Evolutionary conservation across 441 rosid species (phyloP).

Genomic region (Pelargonium fulgidum): DNA sequence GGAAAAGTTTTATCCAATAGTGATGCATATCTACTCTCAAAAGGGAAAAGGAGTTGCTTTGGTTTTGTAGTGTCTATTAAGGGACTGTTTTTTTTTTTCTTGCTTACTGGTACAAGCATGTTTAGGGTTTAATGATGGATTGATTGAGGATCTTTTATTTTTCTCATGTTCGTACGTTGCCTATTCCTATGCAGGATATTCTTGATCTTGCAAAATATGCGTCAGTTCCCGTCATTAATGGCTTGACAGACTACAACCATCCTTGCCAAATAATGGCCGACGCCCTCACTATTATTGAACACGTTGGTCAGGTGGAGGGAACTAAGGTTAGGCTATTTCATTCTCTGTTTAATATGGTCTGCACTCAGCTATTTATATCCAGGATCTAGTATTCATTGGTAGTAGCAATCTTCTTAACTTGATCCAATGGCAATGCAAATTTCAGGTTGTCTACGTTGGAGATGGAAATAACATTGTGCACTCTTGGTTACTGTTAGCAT

Average conservation of each 20-base stretch:
- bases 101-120: background rate
- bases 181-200: constrained; percentile 55
- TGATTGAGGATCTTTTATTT: background rate
- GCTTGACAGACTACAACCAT: constrained; percentile 87
- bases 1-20: background rate
- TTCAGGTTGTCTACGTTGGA: constrained; percentile 93
- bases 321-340: constrained; percentile 55
- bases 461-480: constrained; percentile 97
- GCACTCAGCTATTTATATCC: background rate
- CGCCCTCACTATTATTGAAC: constrained; percentile 94
- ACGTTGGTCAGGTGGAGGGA: constrained; percentile 75
- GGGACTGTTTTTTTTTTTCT: background rate
- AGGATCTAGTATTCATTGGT: constrained; percentile 7
- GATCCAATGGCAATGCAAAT: constrained; percentile 3
- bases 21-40: background rate
- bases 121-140: background rate
- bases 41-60: background rate
- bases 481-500: constrained; percentile 85
- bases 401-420: background rate
- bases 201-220: constrained; percentile 84
- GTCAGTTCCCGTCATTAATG: constrained; percentile 78
- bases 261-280: constrained; percentile 99
- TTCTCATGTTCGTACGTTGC: constrained; percentile 10
- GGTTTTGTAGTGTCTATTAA: background rate
- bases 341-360: background rate